Evolutionary conservation across 73 alveolate species (phyloP), one percentile per base, ranked within the genome.

Genomic region (Breviolum minutum): DNA sequence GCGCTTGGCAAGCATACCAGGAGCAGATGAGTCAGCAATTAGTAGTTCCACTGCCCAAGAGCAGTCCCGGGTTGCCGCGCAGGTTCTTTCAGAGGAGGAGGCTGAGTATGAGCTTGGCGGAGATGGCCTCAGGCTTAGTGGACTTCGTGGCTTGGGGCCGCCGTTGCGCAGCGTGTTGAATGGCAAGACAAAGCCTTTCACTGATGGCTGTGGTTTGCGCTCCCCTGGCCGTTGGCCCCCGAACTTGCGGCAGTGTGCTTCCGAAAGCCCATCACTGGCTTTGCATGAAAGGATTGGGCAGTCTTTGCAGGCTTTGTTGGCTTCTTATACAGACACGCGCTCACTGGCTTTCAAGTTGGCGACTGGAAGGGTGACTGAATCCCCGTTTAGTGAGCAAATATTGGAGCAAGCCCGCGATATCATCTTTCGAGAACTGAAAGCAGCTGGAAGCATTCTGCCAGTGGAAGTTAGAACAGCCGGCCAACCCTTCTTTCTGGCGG

Each of bases 161-260:
- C 80, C 80, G 80, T 30, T n/a, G n/a, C n/a, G n/a, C n/a, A n/a
- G n/a, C n/a, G n/a, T n/a, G n/a, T n/a, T n/a, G n/a, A n/a, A n/a
- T 70, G 13, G 80, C 9, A 70, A 70, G 29, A 70, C 40, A 30
- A 54, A 54, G 19, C 68, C 9, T 5, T 66, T 84, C 62, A 63
- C 86, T 7, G 86, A 76, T 76, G 86, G 86, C 29, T 24, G 9
- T 8, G 86, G 86, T 14, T 20, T 76, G 9, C 29, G 86, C 20
- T 76, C 86, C 8, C 74, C 77, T 2, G 93, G 93, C 9, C 93
- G 76, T 6, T 81, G 90, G 90, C 61, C 17, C 24, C 90, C 90
- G 32, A 81, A 70, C 90, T 40, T 24, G 26, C 73, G 93, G 62
- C 48, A 66, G 69, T 84, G 93, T 22, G 93, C 93, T 13, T 26